Conservation (phyloP, 768 basidiomycete species). For the Phanerochaete sordida region DNA sequence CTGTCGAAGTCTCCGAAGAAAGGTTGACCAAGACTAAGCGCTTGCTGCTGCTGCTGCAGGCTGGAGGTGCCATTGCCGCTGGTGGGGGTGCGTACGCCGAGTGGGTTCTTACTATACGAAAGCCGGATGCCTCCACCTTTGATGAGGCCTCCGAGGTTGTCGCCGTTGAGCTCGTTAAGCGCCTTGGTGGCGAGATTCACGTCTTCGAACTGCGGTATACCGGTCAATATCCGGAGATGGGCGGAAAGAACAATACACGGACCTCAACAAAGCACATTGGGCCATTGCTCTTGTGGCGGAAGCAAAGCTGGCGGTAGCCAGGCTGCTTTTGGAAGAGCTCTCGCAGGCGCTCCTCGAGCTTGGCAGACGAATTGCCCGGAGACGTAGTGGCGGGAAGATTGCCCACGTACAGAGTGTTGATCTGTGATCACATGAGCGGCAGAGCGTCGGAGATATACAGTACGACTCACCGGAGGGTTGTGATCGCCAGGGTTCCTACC, state of each 20-base stretch:
- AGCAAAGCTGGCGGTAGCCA: slow-evolving; percentile 91
- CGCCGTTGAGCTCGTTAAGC: slow-evolving; percentile 87
- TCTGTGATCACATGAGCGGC: slow-evolving; percentile 38
- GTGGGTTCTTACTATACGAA: slow-evolving; percentile 96
- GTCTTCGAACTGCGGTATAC: slow-evolving; percentile 74
- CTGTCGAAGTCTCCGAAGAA: slow-evolving; percentile 20
- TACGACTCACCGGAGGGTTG: slow-evolving; percentile 77
- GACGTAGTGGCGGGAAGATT: slow-evolving; percentile 84
- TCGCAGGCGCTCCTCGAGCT: slow-evolving; percentile 84
- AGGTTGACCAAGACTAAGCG: slow-evolving; percentile 6
- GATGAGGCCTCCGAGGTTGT: slow-evolving; percentile 86
- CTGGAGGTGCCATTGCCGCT: slow-evolving; percentile 29
- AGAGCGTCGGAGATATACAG: neutral
- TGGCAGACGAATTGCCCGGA: slow-evolving; percentile 67
- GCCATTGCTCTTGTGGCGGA: slow-evolving; percentile 94
- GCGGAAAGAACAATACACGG: slow-evolving; percentile 11
- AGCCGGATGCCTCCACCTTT: slow-evolving; percentile 95
- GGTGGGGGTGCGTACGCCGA: slow-evolving; percentile 86
- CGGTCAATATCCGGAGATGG: neutral
- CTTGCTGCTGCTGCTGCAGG: slow-evolving; percentile 21
- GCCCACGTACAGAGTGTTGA: slow-evolving; percentile 99
- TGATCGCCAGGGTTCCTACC: slow-evolving; percentile 61
- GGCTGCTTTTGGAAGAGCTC: slow-evolving; percentile 74
- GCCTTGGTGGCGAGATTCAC: slow-evolving; percentile 81
- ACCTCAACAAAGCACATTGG: slow-evolving; percentile 99